Base-by-base conservation (phyloP, 2,329 filamentous ascomycete species). In the Pestalotiopsis sp. region DNA sequence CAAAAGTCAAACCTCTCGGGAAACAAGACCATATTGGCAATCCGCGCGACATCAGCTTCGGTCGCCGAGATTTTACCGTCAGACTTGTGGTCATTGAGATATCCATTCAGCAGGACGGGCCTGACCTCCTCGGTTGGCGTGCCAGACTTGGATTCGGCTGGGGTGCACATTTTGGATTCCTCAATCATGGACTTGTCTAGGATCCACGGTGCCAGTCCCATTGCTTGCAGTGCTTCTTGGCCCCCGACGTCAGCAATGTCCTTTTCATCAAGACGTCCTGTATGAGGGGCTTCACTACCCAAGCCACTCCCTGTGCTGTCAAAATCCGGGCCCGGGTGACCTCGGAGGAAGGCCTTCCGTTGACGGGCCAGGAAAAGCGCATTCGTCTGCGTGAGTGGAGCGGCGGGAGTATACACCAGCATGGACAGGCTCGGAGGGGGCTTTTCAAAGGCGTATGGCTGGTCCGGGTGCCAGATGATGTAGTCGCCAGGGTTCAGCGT, bases 391-490 rank as follows among this genome's bases (percentile, higher is more conserved):
- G 86, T 89, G 41, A 89, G 80, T 0, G 86, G 86, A 17, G 85
- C 86, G 4, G 86, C 85, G 2, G 86, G 85, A 9, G 86, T 82
- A 76, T 89, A 89, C 13, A 87, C 83, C 1, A 89, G 80, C 78
- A 88, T 86, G 58, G 82, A 85, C 69, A 75, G 79, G 72, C 74
- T 66, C 66, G 70, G 67, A 36, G 67, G 39, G 45, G 69, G 65
- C 66, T 77, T 77, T 59, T 76, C 77, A 74, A 89, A 86, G 72
- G 86, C 85, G 76, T 88, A 89, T 7, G 86, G 83, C 70, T 87
- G 82, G 71, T 89, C 86, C 25, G 86, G 86, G 73, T 89, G 86
- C 86, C 86, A 89, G 72, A 89, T 78, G 70, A 89, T 86, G 74
- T 89, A 89, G 79, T 88, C 86, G 73, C 86, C 86, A 0, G 85